Evolutionary conservation across 148 eudicot genomes (phyloP), one percentile per base, ranked within the genome.

Genomic region (Spergularia bocconei): DNA sequence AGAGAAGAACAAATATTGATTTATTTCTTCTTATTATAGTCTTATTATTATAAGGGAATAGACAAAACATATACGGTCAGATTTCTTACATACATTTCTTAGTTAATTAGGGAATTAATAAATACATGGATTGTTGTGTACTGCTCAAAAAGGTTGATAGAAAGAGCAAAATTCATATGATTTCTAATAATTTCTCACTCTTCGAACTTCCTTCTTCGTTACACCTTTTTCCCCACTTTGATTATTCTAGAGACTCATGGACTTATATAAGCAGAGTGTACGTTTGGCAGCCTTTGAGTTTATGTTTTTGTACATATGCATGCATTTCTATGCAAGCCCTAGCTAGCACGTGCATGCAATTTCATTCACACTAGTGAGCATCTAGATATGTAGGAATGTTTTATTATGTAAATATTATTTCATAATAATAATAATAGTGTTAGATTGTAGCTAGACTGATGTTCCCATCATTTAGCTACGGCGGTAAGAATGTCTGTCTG

Each of bases 1-100:
- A 79, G 75, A 82, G 85, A 76, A 79, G 82, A 83, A 83, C 82
- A 76, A 29, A 29, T 2, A 2, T 29, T 29, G 36, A 29, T 29
- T 39, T 39, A 2, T 67, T 72, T 76, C 80, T 76, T 79, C 82
- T 76, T 77, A 53, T 69, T 69, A 16, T 1, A 17, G 2, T 41
- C 13, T 7, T 11, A 51, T 72, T 71, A 69, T 72, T 58, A 17
- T 25, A 77, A 67, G 36, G 19, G 17, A 51, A 72, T 71, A 81
- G 77, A 81, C 84, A 81, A 76, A 81, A 74, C 77, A 81, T 81
- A 81, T 81, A 76, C 9, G 83, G 83, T 81, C 83, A 81, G 75
- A 44, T 44, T 4, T 9, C 10, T 44, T 78, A 74, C 71, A 75
- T 63, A n/a, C 36, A 29, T 29, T 29, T 72, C 60, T 36, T 44